Evolutionary conservation across 2,329 filamentous ascomycete species (phyloP), one percentile per base, ranked within the genome.

Genomic region (Fusarium xylarioides): DNA sequence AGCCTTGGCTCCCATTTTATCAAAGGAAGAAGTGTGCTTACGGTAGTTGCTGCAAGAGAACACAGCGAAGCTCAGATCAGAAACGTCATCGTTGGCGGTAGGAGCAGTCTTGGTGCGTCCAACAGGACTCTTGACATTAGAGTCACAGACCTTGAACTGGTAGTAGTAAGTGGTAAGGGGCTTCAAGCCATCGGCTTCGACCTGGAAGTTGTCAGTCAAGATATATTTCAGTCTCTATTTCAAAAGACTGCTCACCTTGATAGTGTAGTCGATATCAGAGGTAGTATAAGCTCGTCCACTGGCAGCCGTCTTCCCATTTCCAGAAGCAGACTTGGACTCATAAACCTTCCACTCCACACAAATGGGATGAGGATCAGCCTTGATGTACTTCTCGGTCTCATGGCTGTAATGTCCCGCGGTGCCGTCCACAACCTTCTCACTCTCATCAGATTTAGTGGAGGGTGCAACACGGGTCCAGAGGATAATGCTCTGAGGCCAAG

Each of bases 191-290:
- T 81, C 86, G 3, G 91, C 92, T 80, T 94, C 91, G 19, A 93
- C 88, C 86, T 91, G 58, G 1, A 12, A 10, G 16, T 28, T 18
- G 47, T 64, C 6, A 63, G 43, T 23, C 11, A 23, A 5, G 15
- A 28, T 26, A 28, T 26, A 5, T 19, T 11, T 14, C 4, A 5
- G 11, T 8, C 16, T 14, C 3, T 0, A 2, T 2, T 11, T 2
- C 8, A 15, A 10, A 4, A 14, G 3, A 1, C 1, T 4, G 32
- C 66, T 56, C 78, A 90, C 89, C 85, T 93, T 93, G 67, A 94
- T 84, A 0, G 92, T 94, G 78, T 91, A 95, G 78, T 95, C 92
- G 53, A 94, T 89, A 78, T 94, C 92, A 2, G 89, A 92, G 40
- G 87, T 92, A 0, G 92, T 94, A 77, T 90, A 93, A 2, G 87